Percentiles rank a stretch among this genome's conserved stretches.
These are phyloP conservation scores for Chytriomyces hyalinus DNA, from an alignment of 192 early-diverging fungal genomes.

Conservation along the genomic window DNA sequence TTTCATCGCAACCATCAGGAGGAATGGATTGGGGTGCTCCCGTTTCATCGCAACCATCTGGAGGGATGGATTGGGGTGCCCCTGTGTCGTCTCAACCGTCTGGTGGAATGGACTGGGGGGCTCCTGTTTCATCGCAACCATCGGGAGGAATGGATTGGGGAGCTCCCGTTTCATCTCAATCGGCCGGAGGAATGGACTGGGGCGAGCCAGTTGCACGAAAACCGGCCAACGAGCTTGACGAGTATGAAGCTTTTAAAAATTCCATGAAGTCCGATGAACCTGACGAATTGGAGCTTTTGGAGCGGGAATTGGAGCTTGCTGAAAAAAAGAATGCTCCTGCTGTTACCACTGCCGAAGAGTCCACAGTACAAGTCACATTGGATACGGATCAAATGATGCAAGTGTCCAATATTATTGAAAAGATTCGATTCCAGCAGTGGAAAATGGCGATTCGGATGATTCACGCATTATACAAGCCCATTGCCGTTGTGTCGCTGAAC, in stretches of 20 bases:
- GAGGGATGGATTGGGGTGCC: constrained; percentile 55
- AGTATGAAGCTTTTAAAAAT: constrained; percentile 55
- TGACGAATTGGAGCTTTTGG: constrained; percentile 32
- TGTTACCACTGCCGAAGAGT: neutral
- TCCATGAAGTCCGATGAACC: constrained; percentile 34
- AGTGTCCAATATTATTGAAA: constrained; percentile 17
- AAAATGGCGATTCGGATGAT: constrained; percentile 65
- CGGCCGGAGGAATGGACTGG: constrained; percentile 30
- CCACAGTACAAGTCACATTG: neutral
- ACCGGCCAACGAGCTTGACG: constrained; percentile 36
- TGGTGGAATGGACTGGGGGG: constrained; percentile 56
- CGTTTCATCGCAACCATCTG: constrained; percentile 24
- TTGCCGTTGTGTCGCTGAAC: constrained; percentile 54
- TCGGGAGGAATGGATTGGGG: constrained; percentile 53
- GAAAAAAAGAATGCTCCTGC: constrained; percentile 24
- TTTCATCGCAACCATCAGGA: neutral
- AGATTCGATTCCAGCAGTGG: constrained; percentile 57
- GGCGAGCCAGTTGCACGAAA: constrained; percentile 26
- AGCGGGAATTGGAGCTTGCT: constrained; percentile 22
- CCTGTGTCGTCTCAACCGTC: constrained; percentile 22
- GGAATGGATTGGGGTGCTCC: constrained; percentile 50
- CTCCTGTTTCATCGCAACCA: constrained; percentile 16
- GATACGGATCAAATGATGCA: neutral
- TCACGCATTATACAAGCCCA: constrained; percentile 58
- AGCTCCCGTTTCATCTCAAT: constrained; percentile 18